Evolutionary conservation across 306 rosid genomes (phyloP).

Genomic region (Ormosia semicastrata): DNA sequence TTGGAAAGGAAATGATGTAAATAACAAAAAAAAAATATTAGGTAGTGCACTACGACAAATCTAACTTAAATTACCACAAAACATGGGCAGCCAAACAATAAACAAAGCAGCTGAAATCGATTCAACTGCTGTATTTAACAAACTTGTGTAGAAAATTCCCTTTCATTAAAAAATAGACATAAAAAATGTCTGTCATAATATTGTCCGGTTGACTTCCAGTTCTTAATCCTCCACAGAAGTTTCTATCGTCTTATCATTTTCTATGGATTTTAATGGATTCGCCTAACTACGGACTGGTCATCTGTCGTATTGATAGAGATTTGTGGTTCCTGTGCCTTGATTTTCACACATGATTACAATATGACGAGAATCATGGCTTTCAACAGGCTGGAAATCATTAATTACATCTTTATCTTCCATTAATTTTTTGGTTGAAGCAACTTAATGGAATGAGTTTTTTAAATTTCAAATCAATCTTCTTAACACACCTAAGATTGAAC

Average conservation of each 20-base stretch:
- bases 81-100: no score
- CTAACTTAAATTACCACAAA: no score
- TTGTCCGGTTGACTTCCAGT: not conserved
- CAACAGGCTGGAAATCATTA: not conserved
- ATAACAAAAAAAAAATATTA: no score
- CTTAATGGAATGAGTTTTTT: not conserved
- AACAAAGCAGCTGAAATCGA: no score
- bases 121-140: no score
- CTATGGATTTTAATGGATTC: constrained; percentile 31
- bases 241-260: constrained; percentile 35
- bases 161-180: no score
- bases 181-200: not conserved
- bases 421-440: no score
- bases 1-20: no score
- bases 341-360: not conserved
- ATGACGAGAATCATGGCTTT: not conserved
- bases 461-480: not conserved
- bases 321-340: not conserved
- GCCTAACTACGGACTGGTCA: constrained; percentile 25
- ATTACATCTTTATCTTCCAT: constrained; percentile 2
- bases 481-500: no score
- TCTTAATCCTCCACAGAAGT: constrained; percentile 20
- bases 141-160: no score
- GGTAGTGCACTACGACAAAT: no score
- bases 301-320: constrained; percentile 15